These are phyloP conservation scores for Pontederia paniculata DNA, from an alignment of 176 grass and related monocot species.

Conservation along the genomic window DNA sequence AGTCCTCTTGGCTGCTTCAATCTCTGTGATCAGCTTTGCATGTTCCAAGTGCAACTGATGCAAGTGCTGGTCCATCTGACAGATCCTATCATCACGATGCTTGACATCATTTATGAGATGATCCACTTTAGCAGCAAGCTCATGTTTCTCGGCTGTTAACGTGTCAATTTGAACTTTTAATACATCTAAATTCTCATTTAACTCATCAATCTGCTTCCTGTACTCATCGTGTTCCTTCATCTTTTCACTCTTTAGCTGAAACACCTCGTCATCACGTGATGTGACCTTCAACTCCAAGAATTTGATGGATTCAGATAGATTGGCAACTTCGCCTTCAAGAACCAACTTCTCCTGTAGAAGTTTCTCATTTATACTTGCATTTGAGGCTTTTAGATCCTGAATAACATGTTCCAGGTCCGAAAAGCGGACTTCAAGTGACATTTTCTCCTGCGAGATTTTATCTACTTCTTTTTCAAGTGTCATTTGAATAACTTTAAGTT, in stretches of 20 bases:
- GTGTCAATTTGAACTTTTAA: conserved; percentile 27
- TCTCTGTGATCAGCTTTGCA: conserved; percentile 44
- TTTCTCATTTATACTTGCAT: conserved; percentile 32
- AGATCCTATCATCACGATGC: conserved; percentile 33
- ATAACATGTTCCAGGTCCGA: conserved; percentile 37
- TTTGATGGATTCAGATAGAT: conserved; percentile 38
- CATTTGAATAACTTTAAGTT: conserved; percentile 31
- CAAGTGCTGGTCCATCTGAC: conserved; percentile 35
- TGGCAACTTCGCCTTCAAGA: conserved; percentile 35
- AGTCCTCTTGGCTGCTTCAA: conserved; percentile 13
- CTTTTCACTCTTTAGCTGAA: conserved; percentile 25
- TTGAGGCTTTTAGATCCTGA: conserved; percentile 33
- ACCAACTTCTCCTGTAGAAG: conserved; percentile 47
- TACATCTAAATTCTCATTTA: conserved; percentile 31
- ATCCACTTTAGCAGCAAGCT: conserved; percentile 22
- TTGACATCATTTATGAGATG: conserved; percentile 23
- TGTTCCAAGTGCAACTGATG: conserved; percentile 65
- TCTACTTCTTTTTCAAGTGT: conserved; percentile 39
- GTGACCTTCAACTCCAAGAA: conserved; percentile 28
- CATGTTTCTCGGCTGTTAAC: conserved; percentile 39
- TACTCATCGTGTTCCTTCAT: conserved; percentile 24
- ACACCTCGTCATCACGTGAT: conserved; percentile 28
- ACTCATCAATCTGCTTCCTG: conserved; percentile 27
- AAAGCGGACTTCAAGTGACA: conserved; percentile 25
- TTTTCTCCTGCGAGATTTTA: conserved; percentile 36